phyloP scores from a whole-genome alignment of 805 yeast genomes.

The Groenewaldozyma salmanticensis region DNA sequence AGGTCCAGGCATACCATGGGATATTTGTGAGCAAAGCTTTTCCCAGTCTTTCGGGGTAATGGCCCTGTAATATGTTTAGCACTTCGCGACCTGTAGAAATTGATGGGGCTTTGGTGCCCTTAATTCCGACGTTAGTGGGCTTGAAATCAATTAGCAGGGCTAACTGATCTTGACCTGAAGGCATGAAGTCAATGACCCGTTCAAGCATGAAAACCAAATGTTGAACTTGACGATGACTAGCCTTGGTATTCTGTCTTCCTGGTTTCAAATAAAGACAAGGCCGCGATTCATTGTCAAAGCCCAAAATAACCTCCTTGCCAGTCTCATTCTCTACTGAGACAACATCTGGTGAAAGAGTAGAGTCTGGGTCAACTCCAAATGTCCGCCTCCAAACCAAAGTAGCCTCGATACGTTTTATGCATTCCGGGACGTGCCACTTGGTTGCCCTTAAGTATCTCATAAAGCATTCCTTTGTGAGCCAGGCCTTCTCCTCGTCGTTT shows the following conservation, averaged over 20 bases:
- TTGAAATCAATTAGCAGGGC: constrained; percentile 90
- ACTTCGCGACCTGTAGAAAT: constrained; percentile 84
- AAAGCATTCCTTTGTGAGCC: constrained; percentile 90
- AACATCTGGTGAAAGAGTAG: constrained; percentile 25
- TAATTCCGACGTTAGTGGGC: constrained; percentile 48
- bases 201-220: constrained; percentile 90
- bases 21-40: constrained; percentile 85
- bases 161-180: constrained; percentile 88
- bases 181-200: constrained; percentile 89
- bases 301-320: constrained; percentile 87
- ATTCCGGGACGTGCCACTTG: constrained; percentile 70
- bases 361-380: constrained; percentile 55
- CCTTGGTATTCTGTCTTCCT: constrained; percentile 91
- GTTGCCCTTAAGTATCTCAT: constrained; percentile 87
- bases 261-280: constrained; percentile 91
- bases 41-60: constrained; percentile 95
- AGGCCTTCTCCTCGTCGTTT: constrained; percentile 59
- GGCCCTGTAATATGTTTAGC: constrained; percentile 86
- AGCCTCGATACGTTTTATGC: constrained; percentile 62
- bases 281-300: constrained; percentile 80
- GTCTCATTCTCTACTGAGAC: constrained; percentile 65
- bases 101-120: constrained; percentile 73
- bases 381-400: constrained; percentile 91
- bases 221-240: constrained; percentile 87
- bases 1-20: constrained; percentile 91